Conservation (phyloP, 2,329 filamentous ascomycete genomes). For the Ceratocystis smalleyi region DNA sequence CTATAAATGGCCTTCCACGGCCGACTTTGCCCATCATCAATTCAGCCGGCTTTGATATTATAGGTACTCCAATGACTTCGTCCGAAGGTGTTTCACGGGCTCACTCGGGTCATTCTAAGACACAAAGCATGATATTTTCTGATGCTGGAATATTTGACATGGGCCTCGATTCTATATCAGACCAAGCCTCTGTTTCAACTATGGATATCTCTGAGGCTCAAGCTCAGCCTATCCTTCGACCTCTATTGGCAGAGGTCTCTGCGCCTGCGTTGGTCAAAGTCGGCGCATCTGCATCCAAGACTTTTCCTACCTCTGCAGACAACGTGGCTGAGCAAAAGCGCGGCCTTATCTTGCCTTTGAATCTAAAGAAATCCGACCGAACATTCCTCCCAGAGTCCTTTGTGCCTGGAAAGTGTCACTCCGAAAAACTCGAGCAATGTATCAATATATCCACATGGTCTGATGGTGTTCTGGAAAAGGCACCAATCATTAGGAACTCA, state of each 20-base stretch:
- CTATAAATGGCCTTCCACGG: background rate
- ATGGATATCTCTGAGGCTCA: slow-evolving; percentile 20
- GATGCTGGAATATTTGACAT: background rate
- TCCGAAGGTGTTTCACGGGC: background rate
- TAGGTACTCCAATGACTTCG: background rate
- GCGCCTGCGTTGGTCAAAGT: background rate
- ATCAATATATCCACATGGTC: background rate
- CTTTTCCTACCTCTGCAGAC: background rate
- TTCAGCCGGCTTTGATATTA: background rate
- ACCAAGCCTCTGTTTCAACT: slow-evolving; percentile 19
- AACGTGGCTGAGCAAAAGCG: background rate
- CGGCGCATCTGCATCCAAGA: background rate
- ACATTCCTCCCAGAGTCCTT: background rate
- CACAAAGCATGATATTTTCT: background rate
- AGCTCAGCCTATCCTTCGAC: slow-evolving; percentile 19
- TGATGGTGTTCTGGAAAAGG: background rate
- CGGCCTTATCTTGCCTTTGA: background rate
- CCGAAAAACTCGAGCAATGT: background rate
- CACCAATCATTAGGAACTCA: background rate
- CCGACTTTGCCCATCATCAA: background rate
- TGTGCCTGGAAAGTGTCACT: background rate
- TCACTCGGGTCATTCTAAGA: background rate
- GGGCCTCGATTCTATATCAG: slow-evolving; percentile 5
- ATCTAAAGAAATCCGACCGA: background rate
- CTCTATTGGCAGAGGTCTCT: slow-evolving; percentile 18